A percentile compares a stretch with the other conserved stretches of the same genome.
Conservation (phyloP, 2,329 filamentous ascomycete species). For the Penicillium aurantiogriseum region DNA sequence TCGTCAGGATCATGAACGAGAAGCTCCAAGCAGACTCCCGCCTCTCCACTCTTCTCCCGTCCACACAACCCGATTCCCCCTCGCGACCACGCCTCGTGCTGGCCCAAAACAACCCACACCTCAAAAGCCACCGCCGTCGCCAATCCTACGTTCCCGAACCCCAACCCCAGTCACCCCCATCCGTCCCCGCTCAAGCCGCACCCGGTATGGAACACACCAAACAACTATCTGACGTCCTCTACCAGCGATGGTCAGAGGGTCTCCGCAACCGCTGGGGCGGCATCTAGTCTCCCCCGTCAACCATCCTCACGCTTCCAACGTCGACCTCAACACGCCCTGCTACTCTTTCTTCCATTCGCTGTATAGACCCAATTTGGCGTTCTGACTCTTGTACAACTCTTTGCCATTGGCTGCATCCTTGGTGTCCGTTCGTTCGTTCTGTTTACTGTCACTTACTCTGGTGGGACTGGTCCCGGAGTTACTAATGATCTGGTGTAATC, state of each 20-base stretch:
- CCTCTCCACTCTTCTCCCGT: slow-evolving; percentile 39
- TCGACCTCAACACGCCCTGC: not conserved
- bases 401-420: slow-evolving; percentile 23
- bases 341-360: slow-evolving; percentile 22
- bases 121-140: slow-evolving; percentile 72
- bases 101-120: slow-evolving; percentile 78
- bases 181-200: slow-evolving; percentile 53
- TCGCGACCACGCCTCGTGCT: slow-evolving; percentile 66
- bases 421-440: slow-evolving; percentile 22
- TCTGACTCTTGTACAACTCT: slow-evolving; percentile 22
- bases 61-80: slow-evolving; percentile 42
- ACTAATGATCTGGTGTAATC: slow-evolving; percentile 25
- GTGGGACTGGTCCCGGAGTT: slow-evolving; percentile 22
- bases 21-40: slow-evolving; percentile 57
- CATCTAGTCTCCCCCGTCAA: slow-evolving; percentile 16
- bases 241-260: slow-evolving; percentile 84
- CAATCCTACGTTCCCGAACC: slow-evolving; percentile 47
- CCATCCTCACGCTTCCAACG: not conserved
- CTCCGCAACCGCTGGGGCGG: slow-evolving; percentile 67
- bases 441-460: slow-evolving; percentile 11
- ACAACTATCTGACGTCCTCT: slow-evolving; percentile 84
- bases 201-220: slow-evolving; percentile 90
- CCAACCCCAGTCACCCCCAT: slow-evolving; percentile 41
- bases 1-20: slow-evolving; percentile 76
- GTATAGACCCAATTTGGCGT: slow-evolving; percentile 32